phyloP scores from a whole-genome alignment of 2,329 filamentous ascomycete species.

The Botrytis sinoallii region DNA sequence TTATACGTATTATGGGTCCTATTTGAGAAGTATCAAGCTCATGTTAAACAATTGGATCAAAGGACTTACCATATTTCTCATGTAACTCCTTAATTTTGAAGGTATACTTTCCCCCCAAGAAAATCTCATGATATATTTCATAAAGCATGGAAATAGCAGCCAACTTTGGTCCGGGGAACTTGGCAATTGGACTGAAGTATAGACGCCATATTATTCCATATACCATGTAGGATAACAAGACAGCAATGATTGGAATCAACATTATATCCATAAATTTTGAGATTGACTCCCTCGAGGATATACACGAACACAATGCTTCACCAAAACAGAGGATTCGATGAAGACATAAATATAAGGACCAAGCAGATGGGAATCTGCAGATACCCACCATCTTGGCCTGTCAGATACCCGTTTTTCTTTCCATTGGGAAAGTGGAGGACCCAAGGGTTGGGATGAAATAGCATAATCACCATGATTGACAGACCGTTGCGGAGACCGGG shows the following conservation, averaged over 20 bases:
- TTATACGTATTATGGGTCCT: constrained; percentile 39
- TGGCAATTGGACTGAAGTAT: constrained; percentile 37
- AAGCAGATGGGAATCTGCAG: neutral
- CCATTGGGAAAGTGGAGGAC: neutral
- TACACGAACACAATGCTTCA: neutral
- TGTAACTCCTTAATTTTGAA: constrained; percentile 45
- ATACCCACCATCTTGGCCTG: neutral
- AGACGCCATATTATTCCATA: constrained; percentile 31
- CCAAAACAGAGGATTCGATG: neutral
- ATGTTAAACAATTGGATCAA: neutral
- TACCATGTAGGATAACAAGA: neutral
- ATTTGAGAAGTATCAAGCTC: neutral
- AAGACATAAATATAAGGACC: neutral
- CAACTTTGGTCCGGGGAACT: constrained; percentile 37
- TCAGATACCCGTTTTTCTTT: neutral
- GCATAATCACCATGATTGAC: neutral
- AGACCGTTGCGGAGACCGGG: neutral
- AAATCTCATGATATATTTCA: constrained; percentile 43
- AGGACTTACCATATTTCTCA: constrained; percentile 38
- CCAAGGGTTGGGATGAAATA: neutral
- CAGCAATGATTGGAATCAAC: neutral
- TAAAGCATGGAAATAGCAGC: constrained; percentile 36
- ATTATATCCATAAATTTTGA: neutral
- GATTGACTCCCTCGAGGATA: neutral
- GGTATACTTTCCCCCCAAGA: constrained; percentile 43